Conservation (phyloP, 805 yeast species). For the Zygosaccharomyces rouxii region DNA sequence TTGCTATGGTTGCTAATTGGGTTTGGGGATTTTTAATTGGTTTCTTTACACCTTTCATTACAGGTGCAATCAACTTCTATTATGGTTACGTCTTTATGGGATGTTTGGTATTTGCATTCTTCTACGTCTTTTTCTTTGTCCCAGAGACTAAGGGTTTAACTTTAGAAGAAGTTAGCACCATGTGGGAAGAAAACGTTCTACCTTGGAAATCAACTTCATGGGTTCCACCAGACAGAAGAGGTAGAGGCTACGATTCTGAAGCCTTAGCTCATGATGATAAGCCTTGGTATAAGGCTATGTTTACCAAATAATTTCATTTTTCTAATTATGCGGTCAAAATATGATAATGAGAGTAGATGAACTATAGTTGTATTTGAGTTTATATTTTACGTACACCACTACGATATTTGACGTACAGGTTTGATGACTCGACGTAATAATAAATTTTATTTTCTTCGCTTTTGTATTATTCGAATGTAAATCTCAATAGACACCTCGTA, state of each 20-base stretch:
- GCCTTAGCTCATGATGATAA: conserved; percentile 29
- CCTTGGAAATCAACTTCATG: conserved; percentile 49
- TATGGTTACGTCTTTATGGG: conserved; percentile 66
- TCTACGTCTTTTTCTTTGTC: conserved; percentile 69
- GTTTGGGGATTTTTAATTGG: conserved; percentile 67
- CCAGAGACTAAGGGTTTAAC: conserved; percentile 79
- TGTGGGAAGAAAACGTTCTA: conserved; percentile 42
- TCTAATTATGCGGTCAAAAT: background rate
- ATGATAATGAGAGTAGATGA: no score
- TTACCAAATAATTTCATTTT: background rate
- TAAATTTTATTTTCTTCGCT: no score
- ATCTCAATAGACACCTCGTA: no score
- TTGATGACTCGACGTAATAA: no score
- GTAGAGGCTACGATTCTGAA: conserved; percentile 28
- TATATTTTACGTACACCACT: no score
- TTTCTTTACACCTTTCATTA: conserved; percentile 71
- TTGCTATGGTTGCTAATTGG: conserved; percentile 64
- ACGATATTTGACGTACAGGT: no score
- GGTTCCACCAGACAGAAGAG: conserved; percentile 46
- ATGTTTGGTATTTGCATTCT: conserved; percentile 51
- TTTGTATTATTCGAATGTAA: no score
- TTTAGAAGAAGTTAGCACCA: conserved; percentile 75
- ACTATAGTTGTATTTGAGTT: no score
- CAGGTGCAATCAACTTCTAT: conserved; percentile 60
- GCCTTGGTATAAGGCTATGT: conserved; percentile 12